Base-by-base conservation (phyloP, 208 protist species). In the Entamoeba moshkovskii region DNA sequence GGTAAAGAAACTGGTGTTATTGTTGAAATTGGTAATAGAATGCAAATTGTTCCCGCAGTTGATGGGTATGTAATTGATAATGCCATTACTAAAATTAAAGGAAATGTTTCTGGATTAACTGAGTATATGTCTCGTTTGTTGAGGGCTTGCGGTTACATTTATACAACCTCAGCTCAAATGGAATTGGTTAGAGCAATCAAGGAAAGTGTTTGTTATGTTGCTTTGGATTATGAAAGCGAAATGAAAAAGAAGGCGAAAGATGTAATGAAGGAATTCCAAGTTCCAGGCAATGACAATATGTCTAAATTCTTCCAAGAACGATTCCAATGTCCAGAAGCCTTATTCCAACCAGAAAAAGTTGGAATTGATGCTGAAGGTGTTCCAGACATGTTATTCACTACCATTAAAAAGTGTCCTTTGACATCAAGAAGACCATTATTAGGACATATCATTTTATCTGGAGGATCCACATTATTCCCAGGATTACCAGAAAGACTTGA, bases 11-110 rank as follows among this genome's bases (percentile, higher is more conserved):
- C 98, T 25, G 99, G 99, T 93, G 96, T 99, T 25, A 98, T 99
- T 11, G 95, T 99, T 49, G 98, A 99, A 95, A 98, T 97, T 94
- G 99, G 99, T 85, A 98, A 99, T 92, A 98, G 98, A 92, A 97
- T 99, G 15, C 98, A 99, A 94, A 97, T 99, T 85, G 97, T 98
- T 3, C 98, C 98, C 25, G 98, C 99, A 15, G 98, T 97, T 94
- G 98, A 99, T 92, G 98, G 98, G 94, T 99, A 98, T 95, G 93
- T 95, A 2, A 94, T 98, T 22, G 95, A 96, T 22, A 95, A 98
- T 95, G 59, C 59, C 29, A 97, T 97, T 91, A 95, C 95, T 59
- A 96, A 97, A 94, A 95, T 99, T 29, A 97, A 99, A 95, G 94
- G 99, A 13, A 98, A 98, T 18, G 99, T 98, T n/a, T 95, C 97